These are phyloP conservation scores for Tetratostichococcus sp. DNA, from an alignment of 139 green algal species.

Conservation along the genomic window DNA sequence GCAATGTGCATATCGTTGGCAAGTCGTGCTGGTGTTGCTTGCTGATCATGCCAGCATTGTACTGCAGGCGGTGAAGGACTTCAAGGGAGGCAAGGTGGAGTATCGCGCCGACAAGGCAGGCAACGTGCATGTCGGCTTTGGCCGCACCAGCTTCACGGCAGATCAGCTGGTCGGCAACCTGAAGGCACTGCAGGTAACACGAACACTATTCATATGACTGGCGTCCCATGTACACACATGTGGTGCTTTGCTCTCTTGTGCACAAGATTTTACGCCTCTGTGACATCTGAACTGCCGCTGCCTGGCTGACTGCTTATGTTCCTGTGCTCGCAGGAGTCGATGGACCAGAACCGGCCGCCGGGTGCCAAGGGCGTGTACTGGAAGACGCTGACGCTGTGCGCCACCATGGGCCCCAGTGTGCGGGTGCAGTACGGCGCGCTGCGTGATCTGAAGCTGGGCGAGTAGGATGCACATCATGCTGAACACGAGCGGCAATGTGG, in stretches of 20 bases:
- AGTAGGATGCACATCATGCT: not conserved
- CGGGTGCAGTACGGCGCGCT: constrained; percentile 64
- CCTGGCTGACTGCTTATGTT: not conserved
- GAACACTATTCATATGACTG: no score
- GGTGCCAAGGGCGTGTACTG: constrained; percentile 98
- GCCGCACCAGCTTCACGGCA: constrained; percentile 78
- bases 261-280: no score
- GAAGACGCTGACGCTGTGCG: constrained; percentile 91
- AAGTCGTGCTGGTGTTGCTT: no score
- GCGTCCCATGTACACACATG: no score
- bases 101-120: constrained; percentile 97
- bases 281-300: no score
- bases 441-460: constrained; percentile 22
- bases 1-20: no score
- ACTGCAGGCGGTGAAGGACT: constrained; percentile 88
- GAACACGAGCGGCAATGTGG: no score
- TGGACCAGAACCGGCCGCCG: constrained; percentile 89
- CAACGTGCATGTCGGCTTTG: constrained; percentile 96
- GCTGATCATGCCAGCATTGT: no score
- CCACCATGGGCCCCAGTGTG: constrained; percentile 93
- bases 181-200: constrained; percentile 76
- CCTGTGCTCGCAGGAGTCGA: constrained; percentile 61
- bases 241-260: no score
- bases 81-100: constrained; percentile 99
- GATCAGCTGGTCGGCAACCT: constrained; percentile 91